Conservation (phyloP, 2,329 filamentous ascomycete species). For the Penicillium italicum region DNA sequence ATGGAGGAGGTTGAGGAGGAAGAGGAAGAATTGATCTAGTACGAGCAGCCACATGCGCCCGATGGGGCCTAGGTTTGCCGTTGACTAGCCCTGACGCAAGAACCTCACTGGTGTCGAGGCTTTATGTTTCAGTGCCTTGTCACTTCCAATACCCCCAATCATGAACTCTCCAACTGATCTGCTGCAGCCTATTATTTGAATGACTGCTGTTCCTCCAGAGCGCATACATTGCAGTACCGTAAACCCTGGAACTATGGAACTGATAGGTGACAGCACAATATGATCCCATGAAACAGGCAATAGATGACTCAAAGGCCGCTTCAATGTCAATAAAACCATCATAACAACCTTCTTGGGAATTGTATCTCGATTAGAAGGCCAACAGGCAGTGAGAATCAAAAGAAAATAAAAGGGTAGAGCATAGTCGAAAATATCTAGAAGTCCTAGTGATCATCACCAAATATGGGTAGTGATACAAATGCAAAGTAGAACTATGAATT, state of each 20-base stretch:
- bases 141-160: neutral
- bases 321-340: neutral
- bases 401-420: neutral
- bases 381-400: neutral
- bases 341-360: neutral
- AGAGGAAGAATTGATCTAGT: neutral
- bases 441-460: neutral
- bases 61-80: neutral
- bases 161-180: neutral
- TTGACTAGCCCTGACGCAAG: neutral
- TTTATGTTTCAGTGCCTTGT: neutral
- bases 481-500: neutral
- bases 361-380: neutral
- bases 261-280: neutral
- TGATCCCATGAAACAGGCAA: neutral
- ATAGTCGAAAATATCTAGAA: neutral
- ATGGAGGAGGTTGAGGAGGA: slow-evolving; percentile 9
- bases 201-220: neutral
- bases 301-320: neutral
- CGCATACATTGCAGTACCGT: neutral
- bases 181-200: neutral
- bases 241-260: neutral
- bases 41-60: neutral
- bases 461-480: neutral
- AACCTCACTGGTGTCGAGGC: neutral